Evolutionary conservation across 306 rosid species (phyloP).

Genomic region (Prosopis cineraria): DNA sequence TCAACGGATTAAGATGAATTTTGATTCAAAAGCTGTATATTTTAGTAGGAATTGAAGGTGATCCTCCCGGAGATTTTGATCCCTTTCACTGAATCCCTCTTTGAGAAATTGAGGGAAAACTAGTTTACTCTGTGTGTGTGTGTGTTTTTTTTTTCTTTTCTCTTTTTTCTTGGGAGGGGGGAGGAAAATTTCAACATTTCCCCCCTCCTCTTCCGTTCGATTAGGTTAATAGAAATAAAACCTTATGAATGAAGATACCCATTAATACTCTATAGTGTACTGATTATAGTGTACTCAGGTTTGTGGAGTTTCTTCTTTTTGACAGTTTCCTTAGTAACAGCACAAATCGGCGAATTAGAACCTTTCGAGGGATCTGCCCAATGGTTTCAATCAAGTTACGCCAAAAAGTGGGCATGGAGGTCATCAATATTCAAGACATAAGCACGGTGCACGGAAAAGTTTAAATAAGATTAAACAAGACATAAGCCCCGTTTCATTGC

Average conservation of each 20-base stretch:
- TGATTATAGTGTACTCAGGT: no score
- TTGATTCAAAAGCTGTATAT: slow-evolving; percentile 42
- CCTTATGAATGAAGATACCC: background rate
- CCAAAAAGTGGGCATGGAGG: background rate
- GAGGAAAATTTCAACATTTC: background rate
- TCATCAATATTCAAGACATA: background rate
- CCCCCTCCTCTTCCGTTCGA: background rate
- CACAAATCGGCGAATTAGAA: background rate
- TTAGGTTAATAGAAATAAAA: background rate
- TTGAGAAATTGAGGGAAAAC: background rate
- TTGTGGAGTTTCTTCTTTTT: no score
- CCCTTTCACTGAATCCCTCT: background rate
- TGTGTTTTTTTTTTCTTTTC: no score
- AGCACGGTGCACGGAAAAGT: no score
- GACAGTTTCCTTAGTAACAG: no score
- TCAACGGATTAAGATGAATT: slow-evolving; percentile 57
- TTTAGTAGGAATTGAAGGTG: slow-evolving; percentile 34
- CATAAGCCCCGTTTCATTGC: slow-evolving; percentile 22
- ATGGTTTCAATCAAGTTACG: background rate
- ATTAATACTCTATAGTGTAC: background rate
- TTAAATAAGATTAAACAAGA: no score
- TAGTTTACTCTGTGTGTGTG: no score
- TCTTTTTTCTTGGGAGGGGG: no score
- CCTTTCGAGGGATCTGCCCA: background rate
- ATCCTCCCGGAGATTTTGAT: background rate